phyloP scores from a whole-genome alignment of 768 basidiomycete species.

The Tricholoma saponaceum region DNA sequence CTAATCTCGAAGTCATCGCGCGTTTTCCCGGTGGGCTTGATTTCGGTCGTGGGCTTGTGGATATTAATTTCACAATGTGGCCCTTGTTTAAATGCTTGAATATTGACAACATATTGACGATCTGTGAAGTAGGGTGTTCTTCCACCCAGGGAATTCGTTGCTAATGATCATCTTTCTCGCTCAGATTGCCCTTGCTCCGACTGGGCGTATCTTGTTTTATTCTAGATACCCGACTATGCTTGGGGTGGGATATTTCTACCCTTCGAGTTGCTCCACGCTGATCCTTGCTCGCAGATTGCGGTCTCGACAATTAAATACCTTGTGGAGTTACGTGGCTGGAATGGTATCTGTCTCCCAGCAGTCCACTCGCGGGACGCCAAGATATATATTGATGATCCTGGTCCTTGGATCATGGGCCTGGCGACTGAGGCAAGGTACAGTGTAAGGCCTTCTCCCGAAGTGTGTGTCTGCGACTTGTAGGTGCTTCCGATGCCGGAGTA shows the following conservation, averaged over 20 bases:
- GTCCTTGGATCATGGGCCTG: slow-evolving; percentile 93
- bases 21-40: slow-evolving; percentile 93
- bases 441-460: slow-evolving; percentile 70
- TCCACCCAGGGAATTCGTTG: not conserved
- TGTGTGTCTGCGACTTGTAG: slow-evolving; percentile 85
- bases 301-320: slow-evolving; percentile 90
- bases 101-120: slow-evolving; percentile 89
- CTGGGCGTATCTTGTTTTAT: slow-evolving; percentile 83
- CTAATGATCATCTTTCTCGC: slow-evolving; percentile 32
- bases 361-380: slow-evolving; percentile 89
- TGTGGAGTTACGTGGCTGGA: slow-evolving; percentile 91
- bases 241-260: slow-evolving; percentile 45
- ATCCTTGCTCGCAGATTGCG: slow-evolving; percentile 52
- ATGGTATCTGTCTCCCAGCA: slow-evolving; percentile 76
- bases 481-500: slow-evolving; percentile 19
- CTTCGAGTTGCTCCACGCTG: not conserved
- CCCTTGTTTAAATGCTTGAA: slow-evolving; percentile 91
- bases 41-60: slow-evolving; percentile 86
- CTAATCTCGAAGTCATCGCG: slow-evolving; percentile 76
- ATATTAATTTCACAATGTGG: slow-evolving; percentile 97
- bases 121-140: slow-evolving; percentile 65
- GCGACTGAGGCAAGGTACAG: slow-evolving; percentile 83
- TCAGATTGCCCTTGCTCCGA: slow-evolving; percentile 82
- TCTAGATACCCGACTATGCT: slow-evolving; percentile 91
- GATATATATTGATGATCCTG: slow-evolving; percentile 93